A percentile compares a stretch with the other conserved stretches of the same genome.
phyloP scores from a whole-genome alignment of 2,329 filamentous ascomycete species.

The Hypoxylon sp. region DNA sequence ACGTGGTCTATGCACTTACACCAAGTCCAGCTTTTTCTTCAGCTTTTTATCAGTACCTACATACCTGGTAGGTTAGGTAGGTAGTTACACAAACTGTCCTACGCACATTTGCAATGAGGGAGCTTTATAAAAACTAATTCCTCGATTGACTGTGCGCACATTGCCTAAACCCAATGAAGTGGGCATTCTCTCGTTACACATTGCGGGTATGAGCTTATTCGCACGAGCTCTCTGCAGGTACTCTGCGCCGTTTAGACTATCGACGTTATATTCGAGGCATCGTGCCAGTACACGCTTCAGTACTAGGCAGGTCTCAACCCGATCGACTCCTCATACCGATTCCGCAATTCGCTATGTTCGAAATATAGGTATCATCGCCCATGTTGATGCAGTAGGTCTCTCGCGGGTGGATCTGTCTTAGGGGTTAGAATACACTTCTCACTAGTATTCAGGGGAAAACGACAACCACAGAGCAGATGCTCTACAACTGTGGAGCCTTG shows the following conservation, averaged over 20 bases:
- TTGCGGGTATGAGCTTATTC: constrained; percentile 46
- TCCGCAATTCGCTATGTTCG: constrained; percentile 72
- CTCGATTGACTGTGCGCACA: constrained; percentile 15
- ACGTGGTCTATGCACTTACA: constrained; percentile 20
- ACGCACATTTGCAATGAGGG: constrained; percentile 2
- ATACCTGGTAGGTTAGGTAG: not conserved
- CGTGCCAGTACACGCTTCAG: constrained; percentile 19
- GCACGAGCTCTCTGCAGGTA: constrained; percentile 45
- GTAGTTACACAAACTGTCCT: not conserved
- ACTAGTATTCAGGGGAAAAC: constrained; percentile 78
- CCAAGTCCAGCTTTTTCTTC: too few species aligned
- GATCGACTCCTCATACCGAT: constrained; percentile 48
- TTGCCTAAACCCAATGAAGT: not conserved
- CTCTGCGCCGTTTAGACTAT: constrained; percentile 39
- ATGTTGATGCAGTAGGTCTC: constrained; percentile 85
- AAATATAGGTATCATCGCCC: constrained; percentile 98
- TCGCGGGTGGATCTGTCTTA: not conserved
- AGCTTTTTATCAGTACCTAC: too few species aligned
- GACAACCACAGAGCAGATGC: constrained; percentile 98
- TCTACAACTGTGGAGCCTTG: constrained; percentile 94
- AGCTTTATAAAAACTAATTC: not conserved
- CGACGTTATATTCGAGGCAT: constrained; percentile 28
- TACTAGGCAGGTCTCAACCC: constrained; percentile 38
- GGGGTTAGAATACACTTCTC: constrained; percentile 19
- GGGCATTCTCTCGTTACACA: constrained; percentile 14